Percentiles rank a stretch among this genome's conserved stretches.
Conservation (phyloP, 768 basidiomycete genomes). For the Tulasnella sp. region DNA sequence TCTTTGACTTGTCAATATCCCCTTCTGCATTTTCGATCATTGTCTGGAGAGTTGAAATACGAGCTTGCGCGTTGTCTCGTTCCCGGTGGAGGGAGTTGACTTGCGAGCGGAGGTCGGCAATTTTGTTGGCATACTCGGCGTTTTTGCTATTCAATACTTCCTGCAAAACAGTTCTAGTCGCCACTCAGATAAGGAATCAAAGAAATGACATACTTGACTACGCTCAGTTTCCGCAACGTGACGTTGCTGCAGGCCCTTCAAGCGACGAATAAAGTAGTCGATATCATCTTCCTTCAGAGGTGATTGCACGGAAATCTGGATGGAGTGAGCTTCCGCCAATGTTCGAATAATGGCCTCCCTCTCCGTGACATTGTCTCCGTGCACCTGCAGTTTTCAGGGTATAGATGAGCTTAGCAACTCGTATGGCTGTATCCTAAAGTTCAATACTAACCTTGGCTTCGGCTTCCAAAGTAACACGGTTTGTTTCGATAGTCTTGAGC, state of each 20-base stretch:
- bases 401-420: neutral
- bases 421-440: neutral
- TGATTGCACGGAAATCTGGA: constrained; percentile 60
- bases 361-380: constrained; percentile 51
- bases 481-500: constrained; percentile 22
- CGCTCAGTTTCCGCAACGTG: constrained; percentile 53
- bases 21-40: constrained; percentile 23
- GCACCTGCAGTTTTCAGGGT: constrained; percentile 56
- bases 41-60: constrained; percentile 41
- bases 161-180: constrained; percentile 29
- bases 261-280: constrained; percentile 52
- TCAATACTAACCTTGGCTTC: constrained; percentile 50
- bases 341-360: constrained; percentile 65
- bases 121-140: constrained; percentile 52
- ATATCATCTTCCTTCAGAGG: constrained; percentile 61
- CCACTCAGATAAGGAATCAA: neutral
- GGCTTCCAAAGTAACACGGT: constrained; percentile 48
- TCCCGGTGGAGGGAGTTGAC: constrained; percentile 17
- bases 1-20: constrained; percentile 9
- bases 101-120: constrained; percentile 36
- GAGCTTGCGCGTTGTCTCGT: constrained; percentile 42
- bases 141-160: constrained; percentile 41
- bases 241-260: constrained; percentile 48
- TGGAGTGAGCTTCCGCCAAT: constrained; percentile 50
- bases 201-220: constrained; percentile 40